Evolutionary conservation across 2,329 filamentous ascomycete genomes (phyloP), one percentile per base, ranked within the genome.

Genomic region (Thielaviopsis ethacetica): DNA sequence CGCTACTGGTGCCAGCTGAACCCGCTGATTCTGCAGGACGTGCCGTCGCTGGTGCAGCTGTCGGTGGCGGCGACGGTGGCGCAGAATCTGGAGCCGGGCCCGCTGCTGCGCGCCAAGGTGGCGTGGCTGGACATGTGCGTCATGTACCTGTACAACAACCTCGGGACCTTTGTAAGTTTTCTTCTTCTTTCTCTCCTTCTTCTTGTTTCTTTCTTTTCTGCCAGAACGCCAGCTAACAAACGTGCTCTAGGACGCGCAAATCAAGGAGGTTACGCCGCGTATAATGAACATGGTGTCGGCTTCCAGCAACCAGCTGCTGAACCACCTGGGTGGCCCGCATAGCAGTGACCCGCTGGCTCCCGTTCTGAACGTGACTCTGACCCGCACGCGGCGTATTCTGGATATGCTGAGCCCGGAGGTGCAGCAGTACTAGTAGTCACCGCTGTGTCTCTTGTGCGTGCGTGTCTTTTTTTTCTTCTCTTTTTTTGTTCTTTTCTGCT

Each of bases 61-160:
- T 84, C 83, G 1, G 78, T 85, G 47, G 81, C 81, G 58, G 81
- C 82, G 24, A 83, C 81, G 7, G 76, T 86, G 58, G 79, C 80
- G 41, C 75, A 80, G 65, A 75, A 82, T 51, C 70, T 86, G 53
- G 75, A 75, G 60, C 71, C 74, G 4, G 77, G 76, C 49, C 71
- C 73, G 12, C 71, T 75, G 53, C 69, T 84, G 56, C 72, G 75
- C 54, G 75, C 80, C 65, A 81, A 81, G 67, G 70, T 84, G 57
- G 72, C 71, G 22, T 82, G 82, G 79, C 73, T 84, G 49, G 81
- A 84, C 66, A 74, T 77, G 64, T 76, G 82, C 47, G 70, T 85
- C n/a, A 70, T 74, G 49, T 72, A 75, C 27, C 76, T 84, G 63
- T 72, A 75, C 59, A 71, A 72, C 57, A 73, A 72, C 54, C 66